These are phyloP conservation scores for Trametopsis cervina DNA, from an alignment of 768 basidiomycete species.

Conservation along the genomic window DNA sequence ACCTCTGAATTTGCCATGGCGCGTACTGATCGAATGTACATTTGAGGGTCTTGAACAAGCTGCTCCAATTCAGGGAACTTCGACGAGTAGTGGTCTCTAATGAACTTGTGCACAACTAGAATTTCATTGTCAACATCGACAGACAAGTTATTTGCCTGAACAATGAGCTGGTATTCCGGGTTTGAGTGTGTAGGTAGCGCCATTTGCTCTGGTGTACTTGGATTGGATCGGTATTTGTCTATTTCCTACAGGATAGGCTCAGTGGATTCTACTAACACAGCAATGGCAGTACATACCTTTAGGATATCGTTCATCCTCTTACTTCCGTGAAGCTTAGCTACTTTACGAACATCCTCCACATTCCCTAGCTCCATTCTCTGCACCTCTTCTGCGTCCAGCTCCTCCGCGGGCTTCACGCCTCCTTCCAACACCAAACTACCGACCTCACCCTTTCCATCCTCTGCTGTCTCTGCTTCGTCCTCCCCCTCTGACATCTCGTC, in stretches of 20 bases:
- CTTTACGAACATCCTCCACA: constrained; percentile 79
- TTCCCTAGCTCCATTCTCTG: constrained; percentile 86
- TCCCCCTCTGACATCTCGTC: constrained; percentile 49
- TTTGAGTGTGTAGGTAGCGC: constrained; percentile 78
- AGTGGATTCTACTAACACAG: background rate
- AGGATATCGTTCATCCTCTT: constrained; percentile 85
- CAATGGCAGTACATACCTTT: constrained; percentile 40
- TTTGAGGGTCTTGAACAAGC: constrained; percentile 82
- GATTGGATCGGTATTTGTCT: constrained; percentile 74
- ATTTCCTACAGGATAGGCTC: constrained; percentile 62
- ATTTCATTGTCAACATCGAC: constrained; percentile 99
- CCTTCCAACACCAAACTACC: constrained; percentile 72
- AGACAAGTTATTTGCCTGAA: constrained; percentile 94
- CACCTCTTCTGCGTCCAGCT: constrained; percentile 90
- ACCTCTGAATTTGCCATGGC: constrained; percentile 81
- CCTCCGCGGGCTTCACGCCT: constrained; percentile 90
- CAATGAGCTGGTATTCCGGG: constrained; percentile 94
- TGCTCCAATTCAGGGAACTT: constrained; percentile 98
- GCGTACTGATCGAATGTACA: constrained; percentile 90
- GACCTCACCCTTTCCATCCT: constrained; percentile 30
- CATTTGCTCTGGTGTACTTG: constrained; percentile 74
- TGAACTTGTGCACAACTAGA: constrained; percentile 97
- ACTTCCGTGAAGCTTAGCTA: constrained; percentile 86
- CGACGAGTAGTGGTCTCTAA: constrained; percentile 92
- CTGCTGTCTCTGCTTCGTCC: constrained; percentile 33